phyloP scores from a whole-genome alignment of 2,329 filamentous ascomycete species.

The Cladosporium austrohemisphaericum region DNA sequence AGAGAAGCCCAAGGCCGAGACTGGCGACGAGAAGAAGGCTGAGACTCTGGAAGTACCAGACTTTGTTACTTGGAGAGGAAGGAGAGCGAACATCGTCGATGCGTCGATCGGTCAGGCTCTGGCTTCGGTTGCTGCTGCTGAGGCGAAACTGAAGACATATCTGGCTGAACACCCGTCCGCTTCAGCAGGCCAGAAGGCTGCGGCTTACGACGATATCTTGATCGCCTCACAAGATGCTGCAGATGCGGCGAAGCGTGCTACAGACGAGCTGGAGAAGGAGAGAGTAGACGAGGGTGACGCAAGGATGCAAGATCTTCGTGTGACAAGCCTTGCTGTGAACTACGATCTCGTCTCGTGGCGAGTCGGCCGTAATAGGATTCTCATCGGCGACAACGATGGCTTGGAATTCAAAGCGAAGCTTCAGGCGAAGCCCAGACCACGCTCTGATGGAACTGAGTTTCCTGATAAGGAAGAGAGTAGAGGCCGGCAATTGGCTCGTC shows the following conservation, averaged over 20 bases:
- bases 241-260: slow-evolving; percentile 87
- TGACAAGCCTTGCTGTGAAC: slow-evolving; percentile 88
- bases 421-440: slow-evolving; percentile 52
- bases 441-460: slow-evolving; percentile 47
- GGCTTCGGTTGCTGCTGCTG: slow-evolving; percentile 60
- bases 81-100: slow-evolving; percentile 85
- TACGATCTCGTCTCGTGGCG: slow-evolving; percentile 94
- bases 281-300: slow-evolving; percentile 78
- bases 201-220: slow-evolving; percentile 86
- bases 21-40: slow-evolving; percentile 24
- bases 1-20: slow-evolving; percentile 42
- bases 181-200: slow-evolving; percentile 62
- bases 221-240: slow-evolving; percentile 89
- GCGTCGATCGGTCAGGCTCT: slow-evolving; percentile 85
- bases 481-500: slow-evolving; percentile 70
- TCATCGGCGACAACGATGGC: slow-evolving; percentile 81
- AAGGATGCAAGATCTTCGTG: slow-evolving; percentile 86
- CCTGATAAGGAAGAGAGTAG: slow-evolving; percentile 60
- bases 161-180: slow-evolving; percentile 41
- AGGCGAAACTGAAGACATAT: slow-evolving; percentile 49
- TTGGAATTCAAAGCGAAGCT: slow-evolving; percentile 54
- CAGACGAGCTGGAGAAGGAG: slow-evolving; percentile 83
- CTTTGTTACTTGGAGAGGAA: slow-evolving; percentile 78
- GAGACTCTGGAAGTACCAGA: slow-evolving; percentile 54
- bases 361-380: slow-evolving; percentile 83